phyloP scores from a whole-genome alignment of 192 early-diverging fungal genomes.

The Mortierella alpina region DNA sequence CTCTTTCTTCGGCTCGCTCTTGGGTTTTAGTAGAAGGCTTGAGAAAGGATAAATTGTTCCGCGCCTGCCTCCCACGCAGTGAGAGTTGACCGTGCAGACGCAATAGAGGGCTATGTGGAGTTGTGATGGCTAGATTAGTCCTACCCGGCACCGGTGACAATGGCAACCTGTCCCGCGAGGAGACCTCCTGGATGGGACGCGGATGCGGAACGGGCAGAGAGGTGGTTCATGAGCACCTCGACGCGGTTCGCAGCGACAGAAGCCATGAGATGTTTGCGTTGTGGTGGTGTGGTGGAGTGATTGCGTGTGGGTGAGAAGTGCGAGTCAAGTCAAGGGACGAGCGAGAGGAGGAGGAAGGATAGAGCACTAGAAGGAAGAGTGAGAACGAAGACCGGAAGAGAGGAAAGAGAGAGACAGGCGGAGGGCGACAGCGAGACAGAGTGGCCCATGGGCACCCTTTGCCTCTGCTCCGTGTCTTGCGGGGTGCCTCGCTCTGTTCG shows the following conservation, averaged over 20 bases:
- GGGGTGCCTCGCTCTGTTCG: too few species aligned
- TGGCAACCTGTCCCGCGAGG: conserved; percentile 69
- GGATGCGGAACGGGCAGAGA: conserved; percentile 47
- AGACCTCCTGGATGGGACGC: conserved; percentile 63
- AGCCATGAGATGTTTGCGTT: conserved; percentile 22
- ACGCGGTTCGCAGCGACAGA: conserved; percentile 30
- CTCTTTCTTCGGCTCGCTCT: conserved; percentile 1
- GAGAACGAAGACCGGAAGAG: background rate
- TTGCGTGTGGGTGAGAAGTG: background rate
- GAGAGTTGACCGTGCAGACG: background rate
- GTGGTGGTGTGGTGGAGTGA: background rate
- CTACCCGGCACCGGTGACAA: conserved; percentile 75
- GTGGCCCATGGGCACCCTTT: background rate
- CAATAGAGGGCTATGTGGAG: background rate
- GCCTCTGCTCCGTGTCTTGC: background rate
- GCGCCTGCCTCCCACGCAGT: background rate
- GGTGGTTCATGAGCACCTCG: conserved; percentile 45
- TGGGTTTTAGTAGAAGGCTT: background rate
- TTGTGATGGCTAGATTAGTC: background rate
- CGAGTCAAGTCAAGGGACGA: background rate
- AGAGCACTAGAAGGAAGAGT: background rate
- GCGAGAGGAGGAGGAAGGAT: background rate
- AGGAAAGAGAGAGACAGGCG: background rate
- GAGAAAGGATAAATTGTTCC: background rate
- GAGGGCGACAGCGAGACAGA: background rate